Conservation (phyloP, 176 grass and related monocot genomes). For the Saccharum spontaneum region DNA sequence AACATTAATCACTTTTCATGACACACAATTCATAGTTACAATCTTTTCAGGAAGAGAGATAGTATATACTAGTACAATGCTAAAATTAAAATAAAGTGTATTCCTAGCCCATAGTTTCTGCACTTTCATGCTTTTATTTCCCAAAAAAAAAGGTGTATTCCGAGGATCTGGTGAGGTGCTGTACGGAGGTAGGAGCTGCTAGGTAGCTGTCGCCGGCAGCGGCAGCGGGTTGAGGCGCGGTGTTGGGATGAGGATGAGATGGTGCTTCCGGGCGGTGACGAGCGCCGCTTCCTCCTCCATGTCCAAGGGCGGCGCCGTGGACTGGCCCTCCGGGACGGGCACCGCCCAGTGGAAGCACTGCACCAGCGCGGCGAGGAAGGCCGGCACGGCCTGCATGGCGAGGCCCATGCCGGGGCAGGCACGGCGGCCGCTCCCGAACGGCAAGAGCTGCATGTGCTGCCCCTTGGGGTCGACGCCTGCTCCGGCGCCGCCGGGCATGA, state of each 20-base stretch:
- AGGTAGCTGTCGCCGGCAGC: no score
- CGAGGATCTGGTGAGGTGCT: no score
- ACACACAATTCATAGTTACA: no score
- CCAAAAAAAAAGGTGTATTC: no score
- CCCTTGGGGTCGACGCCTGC: slow-evolving; percentile 49
- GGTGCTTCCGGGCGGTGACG: slow-evolving; percentile 33
- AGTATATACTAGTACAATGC: no score
- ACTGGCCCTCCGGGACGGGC: background rate
- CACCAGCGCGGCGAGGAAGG: slow-evolving; percentile 53
- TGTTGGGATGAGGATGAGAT: slow-evolving; percentile 41
- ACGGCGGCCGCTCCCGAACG: slow-evolving; percentile 67
- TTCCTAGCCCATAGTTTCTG: no score
- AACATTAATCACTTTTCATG: no score
- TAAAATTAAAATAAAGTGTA: no score
- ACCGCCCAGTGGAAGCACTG: slow-evolving; percentile 74
- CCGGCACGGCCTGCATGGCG: slow-evolving; percentile 54
- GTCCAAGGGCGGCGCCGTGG: slow-evolving; percentile 20
- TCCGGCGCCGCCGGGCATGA: slow-evolving; percentile 27
- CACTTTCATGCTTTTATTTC: no score
- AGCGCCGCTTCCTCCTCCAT: slow-evolving; percentile 65
- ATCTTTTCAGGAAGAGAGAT: no score
- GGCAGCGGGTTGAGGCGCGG: slow-evolving; percentile 34
- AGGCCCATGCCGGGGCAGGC: slow-evolving; percentile 63
- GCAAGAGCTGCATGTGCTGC: slow-evolving; percentile 60
- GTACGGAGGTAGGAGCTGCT: no score